Evolutionary conservation across 140 eudicot species (phyloP), one percentile per base, ranked within the genome.

Genomic region (Ambrosia hybrid): DNA sequence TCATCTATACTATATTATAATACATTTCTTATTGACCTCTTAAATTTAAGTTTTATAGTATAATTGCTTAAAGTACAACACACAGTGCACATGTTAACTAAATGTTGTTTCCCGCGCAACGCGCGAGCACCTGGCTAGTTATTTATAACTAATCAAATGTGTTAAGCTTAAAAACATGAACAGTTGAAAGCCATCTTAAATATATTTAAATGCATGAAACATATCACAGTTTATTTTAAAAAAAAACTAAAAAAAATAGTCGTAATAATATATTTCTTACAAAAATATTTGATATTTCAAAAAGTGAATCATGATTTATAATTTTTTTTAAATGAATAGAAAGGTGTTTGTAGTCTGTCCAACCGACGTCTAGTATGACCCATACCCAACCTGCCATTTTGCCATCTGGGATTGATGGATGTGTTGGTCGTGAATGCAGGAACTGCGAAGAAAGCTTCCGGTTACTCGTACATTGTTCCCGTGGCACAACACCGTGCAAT

Each of bases 401-500:
- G 46, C 46, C 9, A 41, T 41, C 6, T 2, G 14, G 51, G 33
- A 14, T 14, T 41, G 53, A 64, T 41, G 52, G 58, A 53, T 30
- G 49, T 49, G 55, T 49, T 4, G 55, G 55, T 65, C 65, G 66
- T 75, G 41, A 34, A 34, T 67, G 79, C 85, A 95, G 99, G 99
- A 95, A 70, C 87, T 95, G 59, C 88, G 99, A 52, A 88, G 99
- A 83, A 95, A 95, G 89, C 97, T 95, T 63, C 99, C 99, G 4
- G 97, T 95, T 55, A 95, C 99, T 11, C 96, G 99, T 34, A 95
- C 99, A 57, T 73, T 91, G 62, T 95, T 95, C 56, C 99, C 99
- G 3, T 95, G 99, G 99, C 99, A 95, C 57, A 91, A 88, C 80
- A 95, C 99, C 2, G 38, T 80, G 85, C 99, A 95, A 45, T 89